phyloP scores from a whole-genome alignment of 2,329 filamentous ascomycete species.

The Venturia effusa region DNA sequence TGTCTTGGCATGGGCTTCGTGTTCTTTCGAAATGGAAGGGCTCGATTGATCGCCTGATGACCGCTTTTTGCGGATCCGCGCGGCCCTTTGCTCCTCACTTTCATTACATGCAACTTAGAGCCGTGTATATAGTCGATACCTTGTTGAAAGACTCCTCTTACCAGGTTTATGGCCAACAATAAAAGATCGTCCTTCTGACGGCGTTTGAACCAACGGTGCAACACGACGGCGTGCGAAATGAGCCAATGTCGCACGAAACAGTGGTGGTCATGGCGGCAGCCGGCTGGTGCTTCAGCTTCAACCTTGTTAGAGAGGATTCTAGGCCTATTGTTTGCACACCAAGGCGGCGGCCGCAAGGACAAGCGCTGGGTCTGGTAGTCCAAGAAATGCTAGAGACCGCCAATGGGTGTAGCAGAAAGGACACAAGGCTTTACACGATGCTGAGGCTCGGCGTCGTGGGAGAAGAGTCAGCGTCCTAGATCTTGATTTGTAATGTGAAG shows the following conservation, averaged over 20 bases:
- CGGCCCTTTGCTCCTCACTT: not conserved
- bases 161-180: not conserved
- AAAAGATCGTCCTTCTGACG: not conserved
- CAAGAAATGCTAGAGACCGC: not conserved
- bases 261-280: not conserved
- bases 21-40: not conserved
- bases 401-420: not conserved
- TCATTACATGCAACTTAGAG: not conserved
- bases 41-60: not conserved
- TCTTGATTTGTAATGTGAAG: not conserved
- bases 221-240: not conserved
- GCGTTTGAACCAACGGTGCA: not conserved
- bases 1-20: constrained; percentile 1
- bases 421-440: not conserved
- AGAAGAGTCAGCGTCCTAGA: not conserved
- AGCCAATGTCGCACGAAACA: not conserved
- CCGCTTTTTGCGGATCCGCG: not conserved
- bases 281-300: not conserved
- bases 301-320: not conserved
- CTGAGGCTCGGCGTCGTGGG: not conserved
- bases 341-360: not conserved
- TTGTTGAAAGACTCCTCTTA: not conserved
- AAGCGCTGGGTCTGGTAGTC: not conserved
- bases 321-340: not conserved
- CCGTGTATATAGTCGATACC: not conserved